phyloP scores from a whole-genome alignment of 768 basidiomycete species.

The Phlegmacium glaucopus region DNA sequence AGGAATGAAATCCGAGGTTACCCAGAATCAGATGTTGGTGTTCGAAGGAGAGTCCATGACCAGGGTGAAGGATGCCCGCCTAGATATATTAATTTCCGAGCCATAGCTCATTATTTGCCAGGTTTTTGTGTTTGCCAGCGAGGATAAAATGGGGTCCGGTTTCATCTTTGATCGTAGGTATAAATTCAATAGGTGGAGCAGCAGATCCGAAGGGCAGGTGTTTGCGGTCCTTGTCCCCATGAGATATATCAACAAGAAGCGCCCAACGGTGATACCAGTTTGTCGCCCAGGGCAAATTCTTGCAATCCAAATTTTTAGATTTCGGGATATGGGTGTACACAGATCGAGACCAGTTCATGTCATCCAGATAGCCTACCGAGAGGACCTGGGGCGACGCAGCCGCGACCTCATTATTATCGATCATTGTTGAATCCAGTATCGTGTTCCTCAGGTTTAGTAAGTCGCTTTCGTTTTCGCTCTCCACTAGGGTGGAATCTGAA shows the following conservation, averaged over 20 bases:
- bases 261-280: constrained; percentile 57
- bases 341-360: constrained; percentile 12
- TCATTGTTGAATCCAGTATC: constrained; percentile 9
- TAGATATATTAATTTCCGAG: no score
- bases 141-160: not conserved
- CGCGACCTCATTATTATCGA: no score
- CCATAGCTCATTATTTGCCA: not conserved
- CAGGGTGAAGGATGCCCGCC: no score
- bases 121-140: not conserved
- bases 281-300: constrained; percentile 35
- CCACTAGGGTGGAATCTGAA: constrained; percentile 57
- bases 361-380: not conserved
- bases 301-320: constrained; percentile 4
- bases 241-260: constrained; percentile 42
- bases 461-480: constrained; percentile 41
- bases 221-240: constrained; percentile 22
- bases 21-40: no score
- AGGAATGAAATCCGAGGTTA: no score
- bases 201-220: not conserved
- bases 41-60: no score
- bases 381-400: no score
- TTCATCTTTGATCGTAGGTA: not conserved
- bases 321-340: not conserved
- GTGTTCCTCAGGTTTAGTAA: constrained; percentile 7
- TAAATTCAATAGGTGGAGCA: not conserved